A percentile compares a stretch with the other conserved stretches of the same genome.
Conservation (phyloP, 1,284 basidiomycete species). For the Boletus semigastroideus region DNA sequence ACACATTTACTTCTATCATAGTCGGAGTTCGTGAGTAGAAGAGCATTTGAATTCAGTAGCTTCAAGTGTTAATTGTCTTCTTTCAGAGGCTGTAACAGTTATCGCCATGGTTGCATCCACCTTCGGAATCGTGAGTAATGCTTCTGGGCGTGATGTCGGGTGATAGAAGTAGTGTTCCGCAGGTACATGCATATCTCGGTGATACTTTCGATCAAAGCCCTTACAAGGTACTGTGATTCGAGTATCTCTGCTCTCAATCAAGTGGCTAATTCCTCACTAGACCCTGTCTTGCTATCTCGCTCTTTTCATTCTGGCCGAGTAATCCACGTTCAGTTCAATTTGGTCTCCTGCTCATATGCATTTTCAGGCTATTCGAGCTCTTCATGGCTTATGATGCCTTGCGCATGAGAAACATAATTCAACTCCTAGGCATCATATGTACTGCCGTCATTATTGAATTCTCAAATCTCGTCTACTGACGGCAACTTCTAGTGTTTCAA, state of each 20-base stretch:
- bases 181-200: constrained; percentile 57
- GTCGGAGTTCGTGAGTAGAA: constrained; percentile 46
- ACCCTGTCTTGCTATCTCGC: constrained; percentile 84
- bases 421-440: constrained; percentile 72
- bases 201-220: constrained; percentile 36
- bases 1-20: constrained; percentile 20
- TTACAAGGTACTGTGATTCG: constrained; percentile 50
- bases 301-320: constrained; percentile 80
- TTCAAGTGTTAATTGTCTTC: constrained; percentile 5
- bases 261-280: constrained; percentile 36
- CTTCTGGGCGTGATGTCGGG: neutral
- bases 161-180: constrained; percentile 2
- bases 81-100: constrained; percentile 49
- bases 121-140: constrained; percentile 45
- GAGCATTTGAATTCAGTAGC: neutral
- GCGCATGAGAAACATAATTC: constrained; percentile 71
- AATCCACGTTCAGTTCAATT: constrained; percentile 20
- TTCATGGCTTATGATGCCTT: constrained; percentile 75
- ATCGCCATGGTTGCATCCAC: constrained; percentile 55
- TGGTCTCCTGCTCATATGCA: neutral
- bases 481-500: constrained; percentile 61
- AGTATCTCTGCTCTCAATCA: constrained; percentile 3
- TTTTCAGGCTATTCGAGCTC: constrained; percentile 65
- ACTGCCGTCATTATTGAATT: constrained; percentile 23
- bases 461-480: constrained; percentile 9